phyloP scores from a whole-genome alignment of 768 basidiomycete genomes.

The Xerocomellus intermedius region DNA sequence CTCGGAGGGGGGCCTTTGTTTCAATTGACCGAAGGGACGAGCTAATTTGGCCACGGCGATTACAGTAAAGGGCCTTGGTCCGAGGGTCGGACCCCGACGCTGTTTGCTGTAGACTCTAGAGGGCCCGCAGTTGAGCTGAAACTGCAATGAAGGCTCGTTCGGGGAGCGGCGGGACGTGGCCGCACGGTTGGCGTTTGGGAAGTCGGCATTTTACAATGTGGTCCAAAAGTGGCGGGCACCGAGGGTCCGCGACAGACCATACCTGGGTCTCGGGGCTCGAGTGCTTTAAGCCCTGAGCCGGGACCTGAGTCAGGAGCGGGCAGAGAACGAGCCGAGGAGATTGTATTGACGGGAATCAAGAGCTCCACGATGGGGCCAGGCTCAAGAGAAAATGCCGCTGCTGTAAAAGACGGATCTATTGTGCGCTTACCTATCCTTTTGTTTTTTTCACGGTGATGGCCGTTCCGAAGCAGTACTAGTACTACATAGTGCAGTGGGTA shows the following conservation, averaged over 20 bases:
- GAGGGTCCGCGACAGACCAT: neutral
- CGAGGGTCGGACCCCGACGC: neutral
- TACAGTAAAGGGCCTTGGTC: neutral
- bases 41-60: neutral
- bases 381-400: neutral
- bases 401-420: neutral
- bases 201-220: neutral
- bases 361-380: neutral
- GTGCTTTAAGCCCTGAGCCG: neutral
- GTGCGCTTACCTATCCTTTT: neutral
- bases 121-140: neutral
- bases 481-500: too few species aligned
- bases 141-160: neutral
- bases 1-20: neutral
- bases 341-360: neutral
- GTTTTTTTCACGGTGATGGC: neutral
- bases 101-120: conserved; percentile 8
- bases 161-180: neutral
- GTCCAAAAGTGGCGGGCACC: neutral
- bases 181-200: neutral
- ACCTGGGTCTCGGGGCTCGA: neutral
- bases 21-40: neutral
- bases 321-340: neutral
- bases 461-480: neutral
- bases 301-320: neutral